phyloP scores from a whole-genome alignment of 306 rosid species.

The Geum urbanum region DNA sequence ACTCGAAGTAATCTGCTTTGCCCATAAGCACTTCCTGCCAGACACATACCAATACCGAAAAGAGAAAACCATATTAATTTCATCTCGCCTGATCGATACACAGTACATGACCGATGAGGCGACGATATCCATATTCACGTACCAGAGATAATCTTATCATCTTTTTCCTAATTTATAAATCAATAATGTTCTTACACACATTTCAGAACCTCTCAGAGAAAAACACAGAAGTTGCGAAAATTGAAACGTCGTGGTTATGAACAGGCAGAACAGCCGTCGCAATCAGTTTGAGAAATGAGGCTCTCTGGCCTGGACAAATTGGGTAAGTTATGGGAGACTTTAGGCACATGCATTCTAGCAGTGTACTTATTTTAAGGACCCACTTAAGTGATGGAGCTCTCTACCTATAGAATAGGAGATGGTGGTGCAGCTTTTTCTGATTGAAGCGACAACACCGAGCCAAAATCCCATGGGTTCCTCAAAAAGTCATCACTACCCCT shows the following conservation, averaged over 20 bases:
- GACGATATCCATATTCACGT: constrained; percentile 13
- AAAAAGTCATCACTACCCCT: constrained; percentile 26
- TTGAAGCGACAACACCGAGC: constrained; percentile 33
- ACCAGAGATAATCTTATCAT: constrained; percentile 2
- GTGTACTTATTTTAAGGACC: constrained; percentile 43
- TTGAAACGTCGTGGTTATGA: constrained; percentile 3
- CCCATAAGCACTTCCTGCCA: constrained; percentile 92
- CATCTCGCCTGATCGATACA: constrained; percentile 2
- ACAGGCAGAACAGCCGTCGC: no score
- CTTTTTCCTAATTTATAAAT: neutral
- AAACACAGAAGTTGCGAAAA: neutral
- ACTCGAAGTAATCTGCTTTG: constrained; percentile 70
- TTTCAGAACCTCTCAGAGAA: neutral
- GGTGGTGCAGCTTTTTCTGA: constrained; percentile 7
- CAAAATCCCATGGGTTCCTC: neutral
- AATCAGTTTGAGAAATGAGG: constrained; percentile 23
- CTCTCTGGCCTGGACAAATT: neutral
- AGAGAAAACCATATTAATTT: neutral
- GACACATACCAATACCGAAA: neutral
- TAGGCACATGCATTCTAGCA: constrained; percentile 60
- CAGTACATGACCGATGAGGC: constrained; percentile 17
- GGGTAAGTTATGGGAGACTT: constrained; percentile 30
- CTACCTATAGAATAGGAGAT: no score
- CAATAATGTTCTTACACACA: neutral
- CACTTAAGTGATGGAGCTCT: constrained; percentile 7